A percentile compares a stretch with the other conserved stretches of the same genome.
Conservation (phyloP, 495 filamentous ascomycete genomes). For the Xanthoparmelia taractica region DNA sequence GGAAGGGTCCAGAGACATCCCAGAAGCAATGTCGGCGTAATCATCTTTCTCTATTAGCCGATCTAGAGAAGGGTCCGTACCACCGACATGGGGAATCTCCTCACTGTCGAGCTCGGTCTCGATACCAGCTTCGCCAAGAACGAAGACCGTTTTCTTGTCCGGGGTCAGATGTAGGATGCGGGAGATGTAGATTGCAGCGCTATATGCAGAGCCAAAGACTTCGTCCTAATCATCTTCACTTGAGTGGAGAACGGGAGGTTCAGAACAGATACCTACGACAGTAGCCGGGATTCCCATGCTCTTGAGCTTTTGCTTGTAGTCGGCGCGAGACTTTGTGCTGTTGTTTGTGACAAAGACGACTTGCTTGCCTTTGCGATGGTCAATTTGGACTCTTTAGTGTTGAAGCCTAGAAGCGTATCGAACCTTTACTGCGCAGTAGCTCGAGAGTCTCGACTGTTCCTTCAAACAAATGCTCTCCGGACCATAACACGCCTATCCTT, state of each 20-base stretch:
- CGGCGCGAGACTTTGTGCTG: slow-evolving; percentile 87
- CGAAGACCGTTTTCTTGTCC: slow-evolving; percentile 84
- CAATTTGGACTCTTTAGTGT: neutral
- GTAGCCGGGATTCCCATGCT: slow-evolving; percentile 68
- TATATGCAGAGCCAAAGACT: slow-evolving; percentile 93
- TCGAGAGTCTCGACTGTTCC: slow-evolving; percentile 76
- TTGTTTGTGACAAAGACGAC: slow-evolving; percentile 98
- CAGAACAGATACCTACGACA: slow-evolving; percentile 38
- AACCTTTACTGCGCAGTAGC: slow-evolving; percentile 72
- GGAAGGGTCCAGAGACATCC: slow-evolving; percentile 69
- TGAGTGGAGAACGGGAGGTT: neutral
- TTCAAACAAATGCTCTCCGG: slow-evolving; percentile 79
- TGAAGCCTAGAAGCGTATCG: slow-evolving; percentile 10
- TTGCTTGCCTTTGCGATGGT: slow-evolving; percentile 60
- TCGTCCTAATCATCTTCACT: slow-evolving; percentile 55
- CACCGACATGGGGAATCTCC: slow-evolving; percentile 72
- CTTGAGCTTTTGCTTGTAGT: slow-evolving; percentile 89
- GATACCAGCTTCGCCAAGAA: slow-evolving; percentile 85
- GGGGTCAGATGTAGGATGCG: slow-evolving; percentile 72
- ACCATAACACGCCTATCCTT: slow-evolving; percentile 85
- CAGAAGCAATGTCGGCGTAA: slow-evolving; percentile 66
- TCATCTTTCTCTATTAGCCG: slow-evolving; percentile 72
- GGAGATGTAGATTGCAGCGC: slow-evolving; percentile 90
- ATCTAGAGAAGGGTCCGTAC: slow-evolving; percentile 72
- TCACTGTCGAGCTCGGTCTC: slow-evolving; percentile 78